Percentiles rank a stretch among this genome's conserved stretches.
Conservation (phyloP, 805 yeast species). For the Yamadazyma paraphyllophila region DNA sequence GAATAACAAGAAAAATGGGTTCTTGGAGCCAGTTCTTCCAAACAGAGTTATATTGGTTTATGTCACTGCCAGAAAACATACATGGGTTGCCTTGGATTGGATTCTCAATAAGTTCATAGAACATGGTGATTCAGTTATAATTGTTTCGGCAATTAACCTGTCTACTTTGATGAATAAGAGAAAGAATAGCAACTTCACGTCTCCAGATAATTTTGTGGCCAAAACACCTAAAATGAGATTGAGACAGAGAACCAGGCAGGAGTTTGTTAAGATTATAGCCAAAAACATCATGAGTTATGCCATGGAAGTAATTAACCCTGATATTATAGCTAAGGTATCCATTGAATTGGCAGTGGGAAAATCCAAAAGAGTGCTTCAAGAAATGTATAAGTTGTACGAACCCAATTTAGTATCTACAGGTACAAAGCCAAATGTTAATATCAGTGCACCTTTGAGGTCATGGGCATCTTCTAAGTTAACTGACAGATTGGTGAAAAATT, state of each 20-base stretch:
- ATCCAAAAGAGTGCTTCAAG: slow-evolving; percentile 55
- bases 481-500: slow-evolving; percentile 62
- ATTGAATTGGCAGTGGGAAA: slow-evolving; percentile 62
- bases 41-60: slow-evolving; percentile 60
- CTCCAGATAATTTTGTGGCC: slow-evolving; percentile 15
- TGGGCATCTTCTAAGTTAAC: slow-evolving; percentile 64
- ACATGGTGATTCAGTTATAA: slow-evolving; percentile 65
- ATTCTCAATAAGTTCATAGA: slow-evolving; percentile 51
- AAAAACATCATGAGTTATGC: slow-evolving; percentile 53
- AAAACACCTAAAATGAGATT: slow-evolving; percentile 30
- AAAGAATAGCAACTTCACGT: slow-evolving; percentile 11
- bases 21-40: slow-evolving; percentile 41
- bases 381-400: slow-evolving; percentile 58
- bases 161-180: slow-evolving; percentile 8
- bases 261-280: slow-evolving; percentile 44
- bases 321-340: slow-evolving; percentile 47
- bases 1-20: slow-evolving; percentile 15
- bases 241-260: slow-evolving; percentile 44
- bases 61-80: slow-evolving; percentile 67
- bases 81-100: slow-evolving; percentile 85
- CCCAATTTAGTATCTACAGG: slow-evolving; percentile 60
- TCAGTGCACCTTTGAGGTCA: slow-evolving; percentile 52
- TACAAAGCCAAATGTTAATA: slow-evolving; percentile 39
- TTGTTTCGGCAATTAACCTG: slow-evolving; percentile 51
- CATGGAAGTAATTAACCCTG: slow-evolving; percentile 45